phyloP scores from a whole-genome alignment of 306 rosid genomes.

The Mimosa pudica region DNA sequence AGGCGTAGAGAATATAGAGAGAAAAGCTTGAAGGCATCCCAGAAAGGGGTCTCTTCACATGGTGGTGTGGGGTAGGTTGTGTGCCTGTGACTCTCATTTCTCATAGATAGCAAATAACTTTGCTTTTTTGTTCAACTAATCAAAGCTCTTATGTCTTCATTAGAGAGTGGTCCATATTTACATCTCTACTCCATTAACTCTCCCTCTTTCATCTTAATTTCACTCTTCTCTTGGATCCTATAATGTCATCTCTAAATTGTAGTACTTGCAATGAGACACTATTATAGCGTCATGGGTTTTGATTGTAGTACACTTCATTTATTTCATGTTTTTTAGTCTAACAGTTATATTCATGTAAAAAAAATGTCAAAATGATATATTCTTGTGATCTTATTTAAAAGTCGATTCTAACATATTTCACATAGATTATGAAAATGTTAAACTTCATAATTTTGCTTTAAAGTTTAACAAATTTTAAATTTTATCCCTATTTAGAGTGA shows the following conservation, averaged over 20 bases:
- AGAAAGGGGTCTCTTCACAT: constrained; percentile 57
- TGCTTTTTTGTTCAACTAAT: constrained; percentile 47
- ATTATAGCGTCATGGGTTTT: not conserved
- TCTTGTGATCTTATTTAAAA: no score
- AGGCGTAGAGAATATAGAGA: constrained; percentile 1
- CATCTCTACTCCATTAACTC: not conserved
- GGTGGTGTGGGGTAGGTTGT: constrained; percentile 63
- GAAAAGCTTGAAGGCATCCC: constrained; percentile 44
- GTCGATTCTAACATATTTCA: no score
- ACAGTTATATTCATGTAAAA: no score
- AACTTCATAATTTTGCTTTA: no score
- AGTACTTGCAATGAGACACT: not conserved
- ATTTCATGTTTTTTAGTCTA: no score
- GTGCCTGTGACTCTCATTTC: constrained; percentile 39
- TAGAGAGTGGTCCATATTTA: constrained; percentile 27
- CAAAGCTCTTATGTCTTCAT: constrained; percentile 25
- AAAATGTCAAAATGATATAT: no score
- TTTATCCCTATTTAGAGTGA: no score
- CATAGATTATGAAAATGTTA: no score
- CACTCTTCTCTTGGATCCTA: constrained; percentile 22
- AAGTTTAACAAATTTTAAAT: no score
- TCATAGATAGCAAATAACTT: constrained; percentile 43
- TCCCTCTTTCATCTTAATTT: not conserved
- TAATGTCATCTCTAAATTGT: not conserved
- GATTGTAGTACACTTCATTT: no score